Percentiles rank a stretch among this genome's conserved stretches.
Conservation (phyloP, 768 basidiomycete genomes). For the Strobilomyces dryophilus region DNA sequence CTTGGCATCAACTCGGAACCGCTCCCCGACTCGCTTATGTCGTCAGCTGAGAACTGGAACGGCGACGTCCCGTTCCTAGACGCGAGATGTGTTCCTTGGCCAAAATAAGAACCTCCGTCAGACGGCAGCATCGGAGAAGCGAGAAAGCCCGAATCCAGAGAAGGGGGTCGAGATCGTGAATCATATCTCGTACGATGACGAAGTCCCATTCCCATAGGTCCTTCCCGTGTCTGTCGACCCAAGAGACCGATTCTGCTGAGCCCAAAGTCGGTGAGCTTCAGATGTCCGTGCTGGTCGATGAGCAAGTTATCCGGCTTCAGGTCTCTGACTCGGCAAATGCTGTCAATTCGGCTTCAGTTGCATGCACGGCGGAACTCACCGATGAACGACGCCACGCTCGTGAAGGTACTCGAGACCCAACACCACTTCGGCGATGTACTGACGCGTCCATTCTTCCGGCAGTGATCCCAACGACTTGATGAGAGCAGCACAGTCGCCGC, state of each 20-base stretch:
- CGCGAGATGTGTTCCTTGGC: slow-evolving; percentile 56
- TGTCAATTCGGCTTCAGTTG: not conserved
- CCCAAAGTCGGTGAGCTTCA: slow-evolving; percentile 98
- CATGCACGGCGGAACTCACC: slow-evolving; percentile 46
- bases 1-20: slow-evolving; percentile 70
- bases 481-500: slow-evolving; percentile 95
- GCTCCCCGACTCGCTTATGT: slow-evolving; percentile 80
- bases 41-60: slow-evolving; percentile 71
- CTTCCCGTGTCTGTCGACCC: slow-evolving; percentile 88
- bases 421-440: slow-evolving; percentile 95
- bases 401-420: slow-evolving; percentile 97
- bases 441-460: slow-evolving; percentile 95
- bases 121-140: slow-evolving; percentile 69
- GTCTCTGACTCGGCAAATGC: slow-evolving; percentile 54
- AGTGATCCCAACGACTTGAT: slow-evolving; percentile 93
- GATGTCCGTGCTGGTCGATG: slow-evolving; percentile 93
- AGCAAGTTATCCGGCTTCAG: slow-evolving; percentile 97
- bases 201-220: slow-evolving; percentile 38
- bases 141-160: slow-evolving; percentile 74
- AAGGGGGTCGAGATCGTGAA: slow-evolving; percentile 77
- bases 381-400: slow-evolving; percentile 91
- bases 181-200: slow-evolving; percentile 53
- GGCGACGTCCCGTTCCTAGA: slow-evolving; percentile 61
- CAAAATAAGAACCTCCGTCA: slow-evolving; percentile 81
- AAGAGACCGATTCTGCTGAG: slow-evolving; percentile 96